Evolutionary conservation across 2,329 filamentous ascomycete species (phyloP).

Genomic region (Bertia moriformis): DNA sequence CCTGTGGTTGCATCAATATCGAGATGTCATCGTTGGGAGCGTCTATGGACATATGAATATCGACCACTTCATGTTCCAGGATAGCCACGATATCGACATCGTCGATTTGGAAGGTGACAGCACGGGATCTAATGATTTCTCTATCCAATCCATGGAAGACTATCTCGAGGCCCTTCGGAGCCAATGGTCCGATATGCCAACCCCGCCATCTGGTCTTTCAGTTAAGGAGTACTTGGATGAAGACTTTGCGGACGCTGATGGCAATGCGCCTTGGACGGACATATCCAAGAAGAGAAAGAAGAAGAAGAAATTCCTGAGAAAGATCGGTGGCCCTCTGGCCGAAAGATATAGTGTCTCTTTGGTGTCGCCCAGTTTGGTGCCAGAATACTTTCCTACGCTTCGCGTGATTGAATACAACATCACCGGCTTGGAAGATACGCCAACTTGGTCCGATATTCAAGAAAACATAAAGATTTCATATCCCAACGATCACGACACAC

Average conservation of each 20-base stretch:
- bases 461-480: constrained; percentile 4
- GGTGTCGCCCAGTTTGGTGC: constrained; percentile 76
- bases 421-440: constrained; percentile 15
- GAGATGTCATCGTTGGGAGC: constrained; percentile 51
- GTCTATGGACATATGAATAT: constrained; percentile 65
- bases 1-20: constrained; percentile 52
- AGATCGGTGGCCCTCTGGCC: constrained; percentile 66
- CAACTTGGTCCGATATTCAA: constrained; percentile 5
- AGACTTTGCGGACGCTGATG: constrained; percentile 18
- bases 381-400: constrained; percentile 79
- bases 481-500: background rate
- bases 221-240: constrained; percentile 9
- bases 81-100: constrained; percentile 44
- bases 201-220: background rate
- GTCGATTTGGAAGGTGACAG: constrained; percentile 16
- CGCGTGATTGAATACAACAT: constrained; percentile 94
- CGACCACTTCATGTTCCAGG: constrained; percentile 62
- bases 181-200: constrained; percentile 43
- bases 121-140: constrained; percentile 25
- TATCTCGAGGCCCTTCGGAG: constrained; percentile 48
- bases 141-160: constrained; percentile 34
- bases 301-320: constrained; percentile 39
- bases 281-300: constrained; percentile 29
- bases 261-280: too few species aligned
- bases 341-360: constrained; percentile 74